A percentile compares a stretch with the other conserved stretches of the same genome.
Conservation (phyloP, 768 basidiomycete species). For the Boletellus ananiceps region DNA sequence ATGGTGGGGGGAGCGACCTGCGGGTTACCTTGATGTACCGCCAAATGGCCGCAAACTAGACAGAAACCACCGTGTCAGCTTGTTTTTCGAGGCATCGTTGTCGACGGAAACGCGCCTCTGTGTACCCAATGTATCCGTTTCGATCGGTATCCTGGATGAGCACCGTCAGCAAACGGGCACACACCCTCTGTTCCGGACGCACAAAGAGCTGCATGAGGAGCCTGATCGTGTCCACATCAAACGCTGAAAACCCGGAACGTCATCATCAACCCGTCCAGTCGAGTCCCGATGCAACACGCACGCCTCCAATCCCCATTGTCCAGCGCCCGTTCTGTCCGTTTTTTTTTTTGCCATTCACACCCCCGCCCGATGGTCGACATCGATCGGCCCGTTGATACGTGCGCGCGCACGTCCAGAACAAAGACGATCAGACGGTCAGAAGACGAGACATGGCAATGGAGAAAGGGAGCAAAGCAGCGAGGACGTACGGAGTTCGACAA, state of each 20-base stretch:
- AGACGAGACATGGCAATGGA: too few species aligned
- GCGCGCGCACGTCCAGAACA: too few species aligned
- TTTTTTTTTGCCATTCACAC: too few species aligned
- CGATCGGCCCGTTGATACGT: too few species aligned
- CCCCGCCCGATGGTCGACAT: too few species aligned
- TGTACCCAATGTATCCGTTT: constrained; percentile 75
- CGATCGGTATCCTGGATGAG: constrained; percentile 57
- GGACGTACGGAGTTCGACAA: constrained; percentile 60
- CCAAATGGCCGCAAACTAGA: constrained; percentile 69
- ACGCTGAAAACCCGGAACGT: constrained; percentile 40
- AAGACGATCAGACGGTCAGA: too few species aligned
- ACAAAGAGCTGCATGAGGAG: constrained; percentile 79
- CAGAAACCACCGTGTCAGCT: neutral
- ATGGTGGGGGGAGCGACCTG: neutral
- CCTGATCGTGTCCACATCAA: constrained; percentile 84
- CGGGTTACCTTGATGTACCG: constrained; percentile 63
- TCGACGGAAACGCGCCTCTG: constrained; percentile 45
- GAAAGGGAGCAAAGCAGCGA: too few species aligned
- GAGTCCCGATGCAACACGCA: constrained; percentile 34
- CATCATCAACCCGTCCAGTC: too few species aligned
- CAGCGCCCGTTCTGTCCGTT: constrained; percentile 39
- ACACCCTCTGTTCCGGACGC: constrained; percentile 19
- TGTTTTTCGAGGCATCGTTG: too few species aligned
- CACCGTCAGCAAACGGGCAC: neutral
- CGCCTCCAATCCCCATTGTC: constrained; percentile 72